A percentile compares a stretch with the other conserved stretches of the same genome.
Conservation (phyloP, 768 basidiomycete genomes). For the Termitomyces sp. region DNA sequence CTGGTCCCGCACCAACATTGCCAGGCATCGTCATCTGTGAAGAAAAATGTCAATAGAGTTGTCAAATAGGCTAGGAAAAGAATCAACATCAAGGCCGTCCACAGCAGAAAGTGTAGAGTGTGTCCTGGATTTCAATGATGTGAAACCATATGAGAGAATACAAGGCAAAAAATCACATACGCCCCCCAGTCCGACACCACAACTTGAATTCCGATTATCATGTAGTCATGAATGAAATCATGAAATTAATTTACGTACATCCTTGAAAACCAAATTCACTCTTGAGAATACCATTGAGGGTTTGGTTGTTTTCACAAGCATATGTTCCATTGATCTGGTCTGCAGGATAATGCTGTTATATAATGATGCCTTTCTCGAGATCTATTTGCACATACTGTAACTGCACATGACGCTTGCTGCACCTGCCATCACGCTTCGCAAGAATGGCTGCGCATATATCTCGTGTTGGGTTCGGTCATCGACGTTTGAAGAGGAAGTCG, state of each 20-base stretch:
- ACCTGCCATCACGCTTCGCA: constrained; percentile 71
- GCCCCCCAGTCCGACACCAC: constrained; percentile 77
- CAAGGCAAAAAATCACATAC: constrained; percentile 23
- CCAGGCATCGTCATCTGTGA: constrained; percentile 74
- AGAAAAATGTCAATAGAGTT: not conserved
- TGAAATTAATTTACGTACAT: constrained; percentile 34
- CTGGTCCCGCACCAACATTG: constrained; percentile 30
- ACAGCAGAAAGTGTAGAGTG: constrained; percentile 59
- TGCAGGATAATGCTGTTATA: constrained; percentile 21
- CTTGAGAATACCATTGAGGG: constrained; percentile 71
- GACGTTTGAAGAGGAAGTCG: constrained; percentile 57
- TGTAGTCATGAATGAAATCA: not conserved
- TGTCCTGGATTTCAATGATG: constrained; percentile 27
- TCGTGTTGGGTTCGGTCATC: constrained; percentile 82
- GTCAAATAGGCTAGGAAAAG: not conserved
- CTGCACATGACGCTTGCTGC: constrained; percentile 74
- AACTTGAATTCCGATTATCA: constrained; percentile 26
- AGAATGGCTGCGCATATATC: constrained; percentile 67
- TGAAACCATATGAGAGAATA: not conserved
- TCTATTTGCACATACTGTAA: constrained; percentile 47
- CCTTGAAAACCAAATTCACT: constrained; percentile 75
- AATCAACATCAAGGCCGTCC: constrained; percentile 60
- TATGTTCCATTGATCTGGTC: constrained; percentile 68
- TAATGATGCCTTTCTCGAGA: not conserved
- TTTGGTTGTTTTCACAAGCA: constrained; percentile 71